Conservation (phyloP, 2,329 filamentous ascomycete species). For the Cladosporium sp. region DNA sequence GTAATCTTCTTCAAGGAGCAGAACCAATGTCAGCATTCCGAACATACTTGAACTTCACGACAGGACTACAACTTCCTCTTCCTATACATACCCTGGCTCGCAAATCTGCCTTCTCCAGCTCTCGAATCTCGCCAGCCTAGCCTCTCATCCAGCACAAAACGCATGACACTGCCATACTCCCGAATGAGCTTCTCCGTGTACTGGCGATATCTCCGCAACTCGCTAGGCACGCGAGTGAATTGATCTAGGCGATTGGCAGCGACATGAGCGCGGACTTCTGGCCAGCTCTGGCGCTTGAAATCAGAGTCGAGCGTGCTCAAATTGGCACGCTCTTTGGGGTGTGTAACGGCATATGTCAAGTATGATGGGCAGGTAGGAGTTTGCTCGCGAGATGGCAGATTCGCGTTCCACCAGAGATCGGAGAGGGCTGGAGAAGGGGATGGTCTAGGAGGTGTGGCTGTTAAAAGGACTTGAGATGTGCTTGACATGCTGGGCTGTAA, state of each 20-base stretch:
- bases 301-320: constrained; percentile 66
- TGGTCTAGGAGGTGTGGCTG: background rate
- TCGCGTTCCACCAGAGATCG: constrained; percentile 64
- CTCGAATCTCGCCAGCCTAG: constrained; percentile 60
- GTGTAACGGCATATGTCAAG: constrained; percentile 51
- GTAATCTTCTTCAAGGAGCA: constrained; percentile 49
- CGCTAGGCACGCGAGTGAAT: constrained; percentile 72
- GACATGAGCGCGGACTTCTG: constrained; percentile 61
- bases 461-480: background rate
- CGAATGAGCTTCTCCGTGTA: constrained; percentile 62
- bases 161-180: constrained; percentile 71
- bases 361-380: constrained; percentile 67
- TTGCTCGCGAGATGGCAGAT: constrained; percentile 61
- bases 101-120: constrained; percentile 41
- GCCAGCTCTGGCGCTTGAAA: constrained; percentile 65
- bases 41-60: too few species aligned
- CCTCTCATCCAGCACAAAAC: constrained; percentile 68
- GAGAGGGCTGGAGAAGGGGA: constrained; percentile 6
- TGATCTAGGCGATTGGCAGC: constrained; percentile 64
- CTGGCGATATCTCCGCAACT: constrained; percentile 72
- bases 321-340: constrained; percentile 65
- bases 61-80: too few species aligned
- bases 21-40: background rate
- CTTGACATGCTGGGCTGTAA: background rate
- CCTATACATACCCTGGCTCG: constrained; percentile 34